A percentile compares a stretch with the other conserved stretches of the same genome.
These are phyloP conservation scores for Ramaria sp. DNA, from an alignment of 768 basidiomycete species.

Conservation along the genomic window DNA sequence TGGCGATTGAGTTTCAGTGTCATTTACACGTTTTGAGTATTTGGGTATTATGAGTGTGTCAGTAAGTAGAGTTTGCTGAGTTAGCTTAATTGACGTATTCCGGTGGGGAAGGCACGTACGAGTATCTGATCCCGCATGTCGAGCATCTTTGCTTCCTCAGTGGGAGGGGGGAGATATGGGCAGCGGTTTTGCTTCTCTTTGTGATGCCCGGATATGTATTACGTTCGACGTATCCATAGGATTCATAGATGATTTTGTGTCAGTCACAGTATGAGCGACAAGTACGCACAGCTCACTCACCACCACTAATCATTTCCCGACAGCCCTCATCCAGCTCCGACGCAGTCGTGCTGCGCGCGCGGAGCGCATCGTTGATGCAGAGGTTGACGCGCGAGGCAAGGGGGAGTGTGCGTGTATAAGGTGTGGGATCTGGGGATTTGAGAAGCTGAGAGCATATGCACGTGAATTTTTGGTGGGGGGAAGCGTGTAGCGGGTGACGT, in stretches of 20 bases:
- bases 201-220: neutral
- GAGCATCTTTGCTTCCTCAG: slow-evolving; percentile 60
- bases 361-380: slow-evolving; percentile 81
- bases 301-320: slow-evolving; percentile 68
- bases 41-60: too few relatives aligned
- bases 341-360: slow-evolving; percentile 28
- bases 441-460: too few relatives aligned
- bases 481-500: neutral
- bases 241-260: neutral
- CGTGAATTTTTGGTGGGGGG: neutral
- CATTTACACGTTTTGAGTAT: too few relatives aligned
- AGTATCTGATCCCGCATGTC: slow-evolving; percentile 84
- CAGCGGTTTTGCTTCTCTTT: slow-evolving; percentile 66
- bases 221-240: neutral
- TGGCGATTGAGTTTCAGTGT: too few relatives aligned
- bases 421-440: slow-evolving; percentile 3
- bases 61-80: too few relatives aligned
- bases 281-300: slow-evolving; percentile 7
- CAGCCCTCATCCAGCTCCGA: slow-evolving; percentile 83
- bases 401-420: slow-evolving; percentile 53
- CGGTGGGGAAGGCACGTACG: slow-evolving; percentile 28
- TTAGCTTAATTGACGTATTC: too few relatives aligned
- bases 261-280: neutral
- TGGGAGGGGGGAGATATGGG: slow-evolving; percentile 58
- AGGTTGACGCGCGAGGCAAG: slow-evolving; percentile 86